A percentile compares a stretch with the other conserved stretches of the same genome.
Evolutionary conservation across 2,329 filamentous ascomycete genomes (phyloP).

Genomic region (Cladophialophora exuberans): DNA sequence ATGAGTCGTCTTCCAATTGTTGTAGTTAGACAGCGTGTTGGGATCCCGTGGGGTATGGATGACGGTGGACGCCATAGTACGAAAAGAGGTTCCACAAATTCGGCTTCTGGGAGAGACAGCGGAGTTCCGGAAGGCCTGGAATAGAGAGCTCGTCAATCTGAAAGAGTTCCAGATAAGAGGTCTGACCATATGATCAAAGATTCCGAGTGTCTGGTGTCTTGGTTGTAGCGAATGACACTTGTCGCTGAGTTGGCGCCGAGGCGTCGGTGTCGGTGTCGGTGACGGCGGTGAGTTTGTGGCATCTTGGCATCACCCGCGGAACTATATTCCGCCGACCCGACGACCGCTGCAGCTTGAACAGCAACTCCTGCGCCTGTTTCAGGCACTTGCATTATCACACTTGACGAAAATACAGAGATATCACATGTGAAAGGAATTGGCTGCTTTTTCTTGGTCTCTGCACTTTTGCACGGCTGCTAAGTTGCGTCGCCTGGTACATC

Average conservation of each 20-base stretch:
- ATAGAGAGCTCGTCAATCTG: no score
- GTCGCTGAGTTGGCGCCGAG: background rate
- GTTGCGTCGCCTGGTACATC: no score
- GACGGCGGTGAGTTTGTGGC: background rate
- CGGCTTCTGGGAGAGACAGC: background rate
- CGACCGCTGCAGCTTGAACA: no score
- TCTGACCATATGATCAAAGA: background rate
- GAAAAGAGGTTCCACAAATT: slow-evolving; percentile 3
- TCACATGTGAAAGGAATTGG: no score
- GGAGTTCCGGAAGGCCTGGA: background rate
- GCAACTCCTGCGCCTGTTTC: no score
- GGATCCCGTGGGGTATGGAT: slow-evolving; percentile 69
- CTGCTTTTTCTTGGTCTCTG: no score
- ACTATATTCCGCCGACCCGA: background rate
- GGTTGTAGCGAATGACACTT: no score
- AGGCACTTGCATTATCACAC: no score
- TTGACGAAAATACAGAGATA: no score
- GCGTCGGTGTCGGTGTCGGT: background rate
- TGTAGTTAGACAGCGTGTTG: slow-evolving; percentile 90
- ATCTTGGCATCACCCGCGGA: slow-evolving; percentile 2
- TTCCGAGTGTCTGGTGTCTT: no score
- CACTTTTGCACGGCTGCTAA: no score
- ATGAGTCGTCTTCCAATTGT: slow-evolving; percentile 81
- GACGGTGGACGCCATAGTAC: slow-evolving; percentile 38
- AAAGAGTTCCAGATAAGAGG: background rate